Evolutionary conservation across 495 filamentous ascomycete species (phyloP), one percentile per base, ranked within the genome.

Genomic region (Bacidia gigantensis): DNA sequence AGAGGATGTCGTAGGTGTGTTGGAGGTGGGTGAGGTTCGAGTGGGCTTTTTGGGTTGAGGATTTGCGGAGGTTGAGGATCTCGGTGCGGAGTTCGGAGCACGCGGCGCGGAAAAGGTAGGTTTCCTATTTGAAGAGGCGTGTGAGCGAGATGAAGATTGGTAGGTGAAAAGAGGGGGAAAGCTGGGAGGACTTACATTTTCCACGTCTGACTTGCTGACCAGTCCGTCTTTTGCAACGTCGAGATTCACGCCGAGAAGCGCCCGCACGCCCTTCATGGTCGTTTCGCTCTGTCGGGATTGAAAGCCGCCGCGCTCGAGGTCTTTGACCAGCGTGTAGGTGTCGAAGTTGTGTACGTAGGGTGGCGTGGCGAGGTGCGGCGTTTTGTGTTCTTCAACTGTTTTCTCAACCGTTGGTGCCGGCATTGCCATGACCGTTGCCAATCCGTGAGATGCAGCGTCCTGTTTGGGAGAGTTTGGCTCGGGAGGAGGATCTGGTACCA

Each of bases 331-430:
- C 2, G 78, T 79, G 61, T 89, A 97, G 17, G 83, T 94, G 68
- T 98, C 92, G 65, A 98, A 98, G 69, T 96, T 87, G 69, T 98
- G 92, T 11, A 95, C 79, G 64, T 95, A 90, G 2, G 79, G 85
- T 14, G 85, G 76, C 0, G 86, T 77, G 5, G 79, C 70, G 26
- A 95, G 59, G 57, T 86, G 80, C 43, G 82, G 82, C 17, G 76
- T 77, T 56, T 76, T 76, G 11, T 71, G 59, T 40, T 55, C 61
- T 42, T 70, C 62, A 20, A 65, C 70, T 26, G 66, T 75, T 5
- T 14, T 5, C 63, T 55, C 73, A 61, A 46, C 57, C 5, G 25
- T 53, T 22, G 50, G 64, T 5, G 53, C 18, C n/a, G 45, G 64
- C 69, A 75, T 80, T 46, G 81, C 76, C 0, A 86, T 71, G 12